Evolutionary conservation across 2,329 filamentous ascomycete genomes (phyloP), one percentile per base, ranked within the genome.

Genomic region (Beauveria scarabaeidicola): DNA sequence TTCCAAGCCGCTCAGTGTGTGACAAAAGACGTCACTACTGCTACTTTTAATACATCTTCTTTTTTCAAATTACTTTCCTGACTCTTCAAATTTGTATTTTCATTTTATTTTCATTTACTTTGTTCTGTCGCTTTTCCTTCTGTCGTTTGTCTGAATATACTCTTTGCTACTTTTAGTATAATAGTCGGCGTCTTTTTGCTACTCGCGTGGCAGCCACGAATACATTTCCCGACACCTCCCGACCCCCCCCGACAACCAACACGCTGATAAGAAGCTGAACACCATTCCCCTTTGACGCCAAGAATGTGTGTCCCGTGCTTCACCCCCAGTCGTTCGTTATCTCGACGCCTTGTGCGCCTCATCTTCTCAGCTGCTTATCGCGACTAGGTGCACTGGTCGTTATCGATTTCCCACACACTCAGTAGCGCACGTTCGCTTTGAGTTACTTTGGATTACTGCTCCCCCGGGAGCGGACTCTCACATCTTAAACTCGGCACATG

Each of bases 351-450:
- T 36, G 38, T 43, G 23, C 55, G 55, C 55, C 55, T 58, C 55
- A 25, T 58, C 23, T 17, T 29, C 46, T 58, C 55, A 58, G 55
- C 55, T 58, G 21, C 55, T 58, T 58, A 58, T 58, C 55, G 25
- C 27, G 21, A 56, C 21, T 8, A 19, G 41, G 13, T 41, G 27
- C 19, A 21, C 32, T 11, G n/a, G 17, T n/a, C 17, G 10, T 51
- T 51, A 58, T 58, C 55, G 55, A 58, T 58, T 51, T 19, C 8
- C 17, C 36, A 58, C 47, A 43, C 27, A 40, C 23, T 51, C 46
- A 43, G 43, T 51, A 58, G 55, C n/a, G 46, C 46, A 13, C 2
- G 13, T 36, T 17, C 7, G 19, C 19, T 11, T 40, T 11, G 10
- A 32, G 25, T 54, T 13, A 15, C 32, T 36, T 15, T 36, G 13